These are phyloP conservation scores for Leptographium radiaticola DNA, from an alignment of 2,329 filamentous ascomycete species.

Conservation along the genomic window DNA sequence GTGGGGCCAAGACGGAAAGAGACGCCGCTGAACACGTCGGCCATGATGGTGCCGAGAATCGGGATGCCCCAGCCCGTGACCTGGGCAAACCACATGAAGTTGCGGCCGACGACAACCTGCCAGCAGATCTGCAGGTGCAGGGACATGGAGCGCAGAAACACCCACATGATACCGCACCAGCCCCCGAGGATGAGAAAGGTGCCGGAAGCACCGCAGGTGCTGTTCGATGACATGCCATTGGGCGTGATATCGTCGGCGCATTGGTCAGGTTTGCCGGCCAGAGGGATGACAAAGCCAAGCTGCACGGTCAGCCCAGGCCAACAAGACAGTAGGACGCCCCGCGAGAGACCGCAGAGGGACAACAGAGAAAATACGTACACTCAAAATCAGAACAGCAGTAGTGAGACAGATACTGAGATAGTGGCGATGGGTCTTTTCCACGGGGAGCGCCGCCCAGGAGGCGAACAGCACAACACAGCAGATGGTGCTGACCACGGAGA, in stretches of 20 bases:
- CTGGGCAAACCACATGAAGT: conserved; percentile 80
- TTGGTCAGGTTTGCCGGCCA: conserved; percentile 64
- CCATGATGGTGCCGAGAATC: conserved; percentile 58
- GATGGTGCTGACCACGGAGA: conserved; percentile 62
- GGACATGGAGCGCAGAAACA: conserved; percentile 78
- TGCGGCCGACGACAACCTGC: conserved; percentile 78
- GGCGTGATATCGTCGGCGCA: conserved; percentile 88
- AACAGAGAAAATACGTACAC: conserved; percentile 39
- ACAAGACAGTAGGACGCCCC: too few species aligned
- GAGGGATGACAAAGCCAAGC: conserved; percentile 82
- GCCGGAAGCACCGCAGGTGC: conserved; percentile 79
- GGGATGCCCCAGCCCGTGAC: conserved; percentile 75
- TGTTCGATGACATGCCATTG: conserved; percentile 73
- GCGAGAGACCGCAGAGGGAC: background rate
- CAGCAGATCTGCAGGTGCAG: conserved; percentile 97
- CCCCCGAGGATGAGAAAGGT: conserved; percentile 77
- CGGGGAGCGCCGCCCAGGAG: conserved; percentile 68
- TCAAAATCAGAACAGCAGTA: conserved; percentile 62
- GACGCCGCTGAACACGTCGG: conserved; percentile 75
- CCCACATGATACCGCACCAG: conserved; percentile 75
- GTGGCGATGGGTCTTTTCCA: conserved; percentile 82
- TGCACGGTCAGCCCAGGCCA: conserved; percentile 21
- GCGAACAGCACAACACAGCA: conserved; percentile 64
- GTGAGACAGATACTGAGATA: conserved; percentile 86
- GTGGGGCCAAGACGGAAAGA: conserved; percentile 86